Base-by-base conservation (phyloP, 768 basidiomycete species). In the Mrakia blollopis region DNA sequence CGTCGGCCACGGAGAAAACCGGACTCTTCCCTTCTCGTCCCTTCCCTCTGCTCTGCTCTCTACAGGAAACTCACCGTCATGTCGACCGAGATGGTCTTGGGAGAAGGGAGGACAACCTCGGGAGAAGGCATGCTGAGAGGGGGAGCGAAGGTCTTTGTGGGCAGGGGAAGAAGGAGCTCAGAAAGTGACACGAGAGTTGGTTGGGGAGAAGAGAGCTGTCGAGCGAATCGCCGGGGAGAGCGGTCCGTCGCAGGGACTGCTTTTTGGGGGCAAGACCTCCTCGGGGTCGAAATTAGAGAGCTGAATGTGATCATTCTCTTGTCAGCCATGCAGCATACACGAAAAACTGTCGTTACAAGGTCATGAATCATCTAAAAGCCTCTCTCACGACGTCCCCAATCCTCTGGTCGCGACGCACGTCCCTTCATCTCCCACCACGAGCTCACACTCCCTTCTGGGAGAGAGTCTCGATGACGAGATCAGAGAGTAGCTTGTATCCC, bases 61-160 rank as follows among this genome's bases (percentile, higher is more conserved):
- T n/a, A n/a, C n/a, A n/a, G 4, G 52, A 50, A 47, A 76, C 75
- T 25, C n/a, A 78, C 77, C 25, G 72, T 73, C 25, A 71, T 78
- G 57, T 78, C 77, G 63, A 78, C 77, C 18, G 72, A 41, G 50
- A 78, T 78, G 41, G 57, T 68, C 65, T 71, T 67, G 47, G 77
- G 72, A 14, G 77, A 63, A 37, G 77, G 77, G 61, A 78, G 73
- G n/a, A 61, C 52, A 21, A 78, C 68, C 67, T 78, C 76, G 0
- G 61, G 62, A 28, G 70, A 30, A 4, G 73, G 63, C 73, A 44
- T 37, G 52, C 30, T n/a, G 61, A 23, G 54, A 57, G 23, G 30
- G 72, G 28, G 72, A 5, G 35, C 28, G 47, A 28, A 39, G 9
- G 37, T n/a, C n/a, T n/a, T n/a, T n/a, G n/a, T n/a, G 37, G 23